Evolutionary conservation across 805 yeast species (phyloP), one percentile per base, ranked within the genome.

Genomic region (Cyberlindnera xishuangbannaensis): DNA sequence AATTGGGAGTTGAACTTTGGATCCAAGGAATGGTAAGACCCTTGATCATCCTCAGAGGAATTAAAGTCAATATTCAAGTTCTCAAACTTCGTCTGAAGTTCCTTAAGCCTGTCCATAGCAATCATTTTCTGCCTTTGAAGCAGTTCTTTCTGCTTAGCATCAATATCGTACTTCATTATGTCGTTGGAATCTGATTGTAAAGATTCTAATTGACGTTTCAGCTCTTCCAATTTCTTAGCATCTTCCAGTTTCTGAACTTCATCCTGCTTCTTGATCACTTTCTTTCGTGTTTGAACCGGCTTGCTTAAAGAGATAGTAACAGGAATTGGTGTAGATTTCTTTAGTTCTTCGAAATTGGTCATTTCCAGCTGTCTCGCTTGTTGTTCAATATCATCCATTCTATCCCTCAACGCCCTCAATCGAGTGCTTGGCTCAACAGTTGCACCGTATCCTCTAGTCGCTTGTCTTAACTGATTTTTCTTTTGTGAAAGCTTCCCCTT

Each of bases 291-390:
- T n/a, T n/a, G n/a, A n/a, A n/a, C n/a, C 23, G 23, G 23, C 9
- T 9, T 9, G 11, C 11, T 9, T 9, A 12, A 20, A 9, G 12
- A 20, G 23, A 20, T 20, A 20, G 11, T 20, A 20, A 47, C 28
- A 6, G 51, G 45, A 5, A 46, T 31, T 12, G 48, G 44, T 6
- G 10, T 31, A 19, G 30, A 37, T 39, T 32, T 53, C 43, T 40
- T 59, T 44, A 36, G 42, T 20, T 76, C 83, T 18, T 73, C 79
- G 48, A 85, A 87, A 44, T 86, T 92, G 15, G 83, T 81, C 73
- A 76, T 79, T 54, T 90, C 97, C 38, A 90, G 66, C 49, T 82
- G 83, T 40, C 94, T 64, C 0, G 96, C 96, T 62, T 84, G 83
- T 30, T 73, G 71, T 52, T 84, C 95, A 33, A 88, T 67, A 42